phyloP scores from a whole-genome alignment of 164 flowering plant genomes.

The Liriodendron chinense region DNA sequence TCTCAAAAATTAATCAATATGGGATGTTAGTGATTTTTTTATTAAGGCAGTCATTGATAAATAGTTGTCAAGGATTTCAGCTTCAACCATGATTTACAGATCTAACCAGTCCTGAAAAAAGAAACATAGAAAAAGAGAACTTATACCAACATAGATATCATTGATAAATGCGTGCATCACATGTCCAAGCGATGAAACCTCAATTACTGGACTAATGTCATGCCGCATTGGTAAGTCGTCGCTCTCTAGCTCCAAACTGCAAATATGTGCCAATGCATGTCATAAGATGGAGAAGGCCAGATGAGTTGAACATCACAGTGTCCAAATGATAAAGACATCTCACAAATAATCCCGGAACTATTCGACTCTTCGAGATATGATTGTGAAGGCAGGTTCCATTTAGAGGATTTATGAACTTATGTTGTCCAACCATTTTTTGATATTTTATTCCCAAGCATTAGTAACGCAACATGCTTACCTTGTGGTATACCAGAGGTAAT shows the following conservation, averaged over 20 bases:
- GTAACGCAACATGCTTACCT: constrained; percentile 34
- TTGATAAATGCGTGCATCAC: constrained; percentile 69
- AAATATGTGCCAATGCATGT: neutral
- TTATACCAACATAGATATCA: constrained; percentile 61
- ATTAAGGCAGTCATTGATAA: no score
- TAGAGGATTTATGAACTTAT: no score
- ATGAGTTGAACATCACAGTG: neutral
- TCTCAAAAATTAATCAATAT: neutral
- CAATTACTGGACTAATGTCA: constrained; percentile 52
- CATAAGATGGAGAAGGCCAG: neutral
- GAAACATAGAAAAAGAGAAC: neutral
- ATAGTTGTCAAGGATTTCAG: neutral
- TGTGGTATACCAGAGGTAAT: constrained; percentile 83
- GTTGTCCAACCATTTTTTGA: no score
- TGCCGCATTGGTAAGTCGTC: constrained; percentile 50
- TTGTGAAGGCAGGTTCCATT: no score
- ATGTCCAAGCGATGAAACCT: constrained; percentile 74
- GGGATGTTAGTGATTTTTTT: no score
- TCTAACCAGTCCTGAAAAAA: neutral
- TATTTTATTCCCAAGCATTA: neutral
- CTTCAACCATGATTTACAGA: neutral
- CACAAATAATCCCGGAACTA: no score
- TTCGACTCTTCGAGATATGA: no score
- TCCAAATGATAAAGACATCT: neutral
- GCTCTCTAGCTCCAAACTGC: constrained; percentile 43